These are phyloP conservation scores for Hyaloperonospora arabidopsidis DNA, from an alignment of 352 stramenopile species.

Conservation along the genomic window DNA sequence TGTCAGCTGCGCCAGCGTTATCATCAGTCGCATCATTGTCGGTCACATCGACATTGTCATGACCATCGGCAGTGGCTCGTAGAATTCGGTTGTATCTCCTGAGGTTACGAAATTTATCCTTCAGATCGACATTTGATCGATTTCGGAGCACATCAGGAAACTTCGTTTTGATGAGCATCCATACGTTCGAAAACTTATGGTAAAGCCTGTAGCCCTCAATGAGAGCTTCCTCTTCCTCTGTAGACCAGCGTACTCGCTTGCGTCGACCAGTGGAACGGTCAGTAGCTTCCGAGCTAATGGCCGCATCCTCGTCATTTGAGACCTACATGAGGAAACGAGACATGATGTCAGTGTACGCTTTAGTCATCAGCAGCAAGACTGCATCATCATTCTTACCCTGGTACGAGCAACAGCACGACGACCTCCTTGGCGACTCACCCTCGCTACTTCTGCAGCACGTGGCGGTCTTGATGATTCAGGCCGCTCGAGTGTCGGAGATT, in stretches of 20 bases:
- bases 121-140: slow-evolving; percentile 69
- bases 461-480: slow-evolving; percentile 9
- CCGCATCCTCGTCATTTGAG: slow-evolving; percentile 5
- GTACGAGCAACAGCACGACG: slow-evolving; percentile 5
- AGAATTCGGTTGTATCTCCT: slow-evolving; percentile 36
- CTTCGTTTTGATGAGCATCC: slow-evolving; percentile 62
- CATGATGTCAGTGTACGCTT: not conserved
- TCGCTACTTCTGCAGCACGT: slow-evolving; percentile 12
- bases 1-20: slow-evolving; percentile 3
- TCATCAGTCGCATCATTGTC: slow-evolving; percentile 18
- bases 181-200: slow-evolving; percentile 41
- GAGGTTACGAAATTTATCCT: slow-evolving; percentile 82
- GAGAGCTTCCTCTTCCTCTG: slow-evolving; percentile 48
- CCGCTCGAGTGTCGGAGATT: slow-evolving; percentile 3
- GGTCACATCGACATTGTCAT: slow-evolving; percentile 9
- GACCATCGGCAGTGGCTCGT: slow-evolving; percentile 3
- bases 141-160: slow-evolving; percentile 35
- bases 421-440: slow-evolving; percentile 9
- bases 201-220: slow-evolving; percentile 53
- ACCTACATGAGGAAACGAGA: slow-evolving; percentile 3
- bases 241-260: slow-evolving; percentile 42
- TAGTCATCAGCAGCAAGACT: not conserved
- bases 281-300: not conserved
- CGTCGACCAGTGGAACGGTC: not conserved
- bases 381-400: slow-evolving; percentile 6